Percentiles rank a stretch among this genome's conserved stretches.
These are phyloP conservation scores for Cyberlindnera saturnus DNA, from an alignment of 805 yeast species.

Conservation along the genomic window DNA sequence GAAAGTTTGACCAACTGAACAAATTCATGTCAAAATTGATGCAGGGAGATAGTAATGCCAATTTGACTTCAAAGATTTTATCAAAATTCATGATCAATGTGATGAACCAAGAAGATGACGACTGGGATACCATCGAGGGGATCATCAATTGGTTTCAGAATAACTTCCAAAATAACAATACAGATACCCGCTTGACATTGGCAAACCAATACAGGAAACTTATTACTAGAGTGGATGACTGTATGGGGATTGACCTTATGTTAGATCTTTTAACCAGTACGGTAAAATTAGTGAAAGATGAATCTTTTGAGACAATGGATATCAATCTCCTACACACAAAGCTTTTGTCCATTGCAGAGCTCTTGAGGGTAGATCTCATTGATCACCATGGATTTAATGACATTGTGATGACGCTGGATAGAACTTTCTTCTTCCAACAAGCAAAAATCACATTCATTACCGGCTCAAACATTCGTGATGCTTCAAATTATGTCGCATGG, in stretches of 20 bases:
- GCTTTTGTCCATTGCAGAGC: slow-evolving; percentile 31
- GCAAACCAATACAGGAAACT: slow-evolving; percentile 63
- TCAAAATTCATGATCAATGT: slow-evolving; percentile 18
- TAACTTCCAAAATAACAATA: slow-evolving; percentile 41
- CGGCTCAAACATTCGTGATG: slow-evolving; percentile 74
- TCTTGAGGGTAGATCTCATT: slow-evolving; percentile 15
- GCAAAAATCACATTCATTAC: slow-evolving; percentile 40
- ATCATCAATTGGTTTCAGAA: slow-evolving; percentile 43
- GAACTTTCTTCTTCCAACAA: slow-evolving; percentile 53
- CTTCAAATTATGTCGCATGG: slow-evolving; percentile 86
- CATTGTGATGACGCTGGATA: slow-evolving; percentile 30
- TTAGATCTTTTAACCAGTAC: slow-evolving; percentile 19
- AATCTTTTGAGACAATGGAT: slow-evolving; percentile 27
- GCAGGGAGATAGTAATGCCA: slow-evolving; percentile 3
- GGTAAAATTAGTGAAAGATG: slow-evolving; percentile 21
- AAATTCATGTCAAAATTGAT: neutral
- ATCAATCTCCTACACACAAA: slow-evolving; percentile 27
- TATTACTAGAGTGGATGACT: slow-evolving; percentile 25
- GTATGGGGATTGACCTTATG: slow-evolving; percentile 38
- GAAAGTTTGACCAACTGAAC: neutral
- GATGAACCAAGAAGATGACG: slow-evolving; percentile 8
- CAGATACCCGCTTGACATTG: slow-evolving; percentile 53
- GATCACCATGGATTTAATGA: slow-evolving; percentile 7
- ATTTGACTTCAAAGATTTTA: slow-evolving; percentile 18
- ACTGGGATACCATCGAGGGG: slow-evolving; percentile 32